Evolutionary conservation across 345 rosid genomes (phyloP), one percentile per base, ranked within the genome.

Genomic region (Eucalyptus shirleyi): DNA sequence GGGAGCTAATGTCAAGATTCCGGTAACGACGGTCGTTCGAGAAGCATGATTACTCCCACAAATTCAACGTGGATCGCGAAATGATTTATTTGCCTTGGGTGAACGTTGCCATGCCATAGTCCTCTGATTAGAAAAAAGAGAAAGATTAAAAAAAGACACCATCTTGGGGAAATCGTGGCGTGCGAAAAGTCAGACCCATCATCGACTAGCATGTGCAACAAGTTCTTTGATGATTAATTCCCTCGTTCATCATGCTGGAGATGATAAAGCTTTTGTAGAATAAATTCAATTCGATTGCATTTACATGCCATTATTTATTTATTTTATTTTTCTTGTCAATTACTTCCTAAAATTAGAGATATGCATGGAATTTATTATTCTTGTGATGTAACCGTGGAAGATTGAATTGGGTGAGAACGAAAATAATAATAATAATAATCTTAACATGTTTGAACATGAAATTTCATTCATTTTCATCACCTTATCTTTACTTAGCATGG

Each of bases 361-460:
- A 1, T 6, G 34, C 69, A 12, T 60, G 69, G 34, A 12, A 60
- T 45, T 30, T 60, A 28, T 60, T 60, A 30, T 60, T 60, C 69
- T 1, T 6, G 4, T 60, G 34, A 60, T 30, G 32, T 60, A 60
- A 28, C 69, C 16, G 9, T 3, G 69, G 69, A 60, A 13, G 67
- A 60, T 28, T 60, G 4, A 28, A 60, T 60, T 13, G 2, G 16
- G 17, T 28, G 3, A 12, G 17, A 56, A 0, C 0, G 1, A 56
- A 23, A 67, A 67, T 8, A n/a, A 67, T 3, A 16, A 7, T 18
- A 32, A 15, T 8, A 8, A 17, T 3, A 1, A 32, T 17, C 40
- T 32, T 32, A 32, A 8, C 37, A 67, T 67, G 2, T 67, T 32
- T 5, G 1, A 17, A 16, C 11, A 4, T 16, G 40, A 67, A 32